Evolutionary conservation across 2,329 filamentous ascomycete species (phyloP).

Genomic region (Diaporthe eres): DNA sequence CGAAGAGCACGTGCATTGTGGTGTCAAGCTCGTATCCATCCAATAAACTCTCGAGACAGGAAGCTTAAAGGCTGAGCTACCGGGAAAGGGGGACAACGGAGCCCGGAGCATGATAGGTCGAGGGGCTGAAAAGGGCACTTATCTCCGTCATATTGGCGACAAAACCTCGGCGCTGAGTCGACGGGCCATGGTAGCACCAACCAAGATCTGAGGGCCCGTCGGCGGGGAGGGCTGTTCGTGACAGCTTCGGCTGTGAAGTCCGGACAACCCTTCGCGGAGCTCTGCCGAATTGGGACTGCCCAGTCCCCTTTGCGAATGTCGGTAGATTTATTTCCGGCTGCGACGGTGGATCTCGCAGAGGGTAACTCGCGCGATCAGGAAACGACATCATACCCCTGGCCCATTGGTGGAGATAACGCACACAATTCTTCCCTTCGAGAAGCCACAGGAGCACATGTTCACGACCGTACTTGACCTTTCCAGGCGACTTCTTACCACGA

Average conservation of each 20-base stretch:
- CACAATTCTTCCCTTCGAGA: neutral
- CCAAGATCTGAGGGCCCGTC: neutral
- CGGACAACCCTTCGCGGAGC: neutral
- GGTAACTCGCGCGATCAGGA: neutral
- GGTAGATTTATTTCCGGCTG: constrained; percentile 9
- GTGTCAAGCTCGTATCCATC: constrained; percentile 19
- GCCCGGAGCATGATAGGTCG: neutral
- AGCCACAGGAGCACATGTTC: neutral
- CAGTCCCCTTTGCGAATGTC: constrained; percentile 19
- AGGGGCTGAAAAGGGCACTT: constrained; percentile 10
- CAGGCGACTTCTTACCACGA: neutral
- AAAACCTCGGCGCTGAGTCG: neutral
- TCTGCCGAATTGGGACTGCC: neutral
- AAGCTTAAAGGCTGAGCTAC: constrained; percentile 18
- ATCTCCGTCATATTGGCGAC: constrained; percentile 17
- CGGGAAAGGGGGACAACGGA: neutral
- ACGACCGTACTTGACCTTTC: neutral
- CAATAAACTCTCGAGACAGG: constrained; percentile 15
- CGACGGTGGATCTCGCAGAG: neutral
- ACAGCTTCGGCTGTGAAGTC: neutral
- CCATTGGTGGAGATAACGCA: constrained; percentile 7
- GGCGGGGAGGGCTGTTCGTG: neutral
- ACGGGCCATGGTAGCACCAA: neutral
- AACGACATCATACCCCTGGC: neutral
- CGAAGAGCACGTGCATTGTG: neutral